Evolutionary conservation across 495 filamentous ascomycete genomes (phyloP).

Genomic region (Daldinia vernicosa): DNA sequence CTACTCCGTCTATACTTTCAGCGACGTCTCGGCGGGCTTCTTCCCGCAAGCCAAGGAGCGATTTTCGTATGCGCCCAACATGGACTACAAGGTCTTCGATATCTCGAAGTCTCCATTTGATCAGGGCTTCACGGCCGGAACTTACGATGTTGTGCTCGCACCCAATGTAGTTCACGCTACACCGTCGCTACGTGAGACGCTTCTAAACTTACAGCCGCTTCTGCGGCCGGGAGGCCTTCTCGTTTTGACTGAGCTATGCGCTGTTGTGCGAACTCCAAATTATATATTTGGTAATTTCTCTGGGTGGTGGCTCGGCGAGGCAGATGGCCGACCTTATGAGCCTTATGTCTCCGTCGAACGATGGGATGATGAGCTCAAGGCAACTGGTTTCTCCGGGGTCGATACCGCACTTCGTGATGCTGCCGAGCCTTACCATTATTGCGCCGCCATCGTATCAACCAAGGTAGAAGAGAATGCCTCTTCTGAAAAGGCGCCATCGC

Average conservation of each 20-base stretch:
- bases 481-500: not conserved
- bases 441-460: not conserved
- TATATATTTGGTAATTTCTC: not conserved
- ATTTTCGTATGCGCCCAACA: not conserved
- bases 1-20: not conserved
- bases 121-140: not conserved
- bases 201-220: not conserved
- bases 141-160: not conserved
- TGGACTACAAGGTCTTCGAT: conserved; percentile 1
- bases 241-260: not conserved
- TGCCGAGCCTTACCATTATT: not conserved
- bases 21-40: not conserved
- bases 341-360: not conserved
- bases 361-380: not conserved
- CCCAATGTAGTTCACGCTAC: not conserved
- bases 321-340: not conserved
- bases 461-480: not conserved
- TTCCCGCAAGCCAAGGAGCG: not conserved
- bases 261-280: not conserved
- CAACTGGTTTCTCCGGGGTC: not conserved
- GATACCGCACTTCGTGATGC: not conserved
- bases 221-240: not conserved
- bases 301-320: not conserved
- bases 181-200: not conserved
- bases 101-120: not conserved